phyloP scores from a whole-genome alignment of 371 early-diverging fungal genomes.

The Mortierella sp. region DNA sequence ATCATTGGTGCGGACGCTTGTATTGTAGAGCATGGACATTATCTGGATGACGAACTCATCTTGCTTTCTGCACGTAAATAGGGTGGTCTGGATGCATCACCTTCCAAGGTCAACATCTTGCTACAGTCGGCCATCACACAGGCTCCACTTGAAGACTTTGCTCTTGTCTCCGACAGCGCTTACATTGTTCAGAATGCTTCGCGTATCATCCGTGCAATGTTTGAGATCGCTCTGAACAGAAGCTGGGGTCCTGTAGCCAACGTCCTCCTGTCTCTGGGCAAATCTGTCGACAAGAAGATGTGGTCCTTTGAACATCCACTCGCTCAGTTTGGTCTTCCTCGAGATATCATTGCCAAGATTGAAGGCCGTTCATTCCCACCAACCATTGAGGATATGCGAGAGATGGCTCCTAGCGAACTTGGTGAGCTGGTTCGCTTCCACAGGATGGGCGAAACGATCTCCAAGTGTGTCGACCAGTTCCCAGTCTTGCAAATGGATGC shows the following conservation, averaged over 20 bases:
- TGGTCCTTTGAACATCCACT: too few species aligned
- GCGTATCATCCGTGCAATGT: conserved; percentile 95
- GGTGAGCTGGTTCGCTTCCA: conserved; percentile 92
- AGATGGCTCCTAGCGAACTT: conserved; percentile 90
- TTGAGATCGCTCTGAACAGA: conserved; percentile 93
- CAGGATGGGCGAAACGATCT: conserved; percentile 87
- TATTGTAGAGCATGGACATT: too few species aligned
- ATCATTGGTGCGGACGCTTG: too few species aligned
- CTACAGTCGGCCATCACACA: conserved; percentile 96
- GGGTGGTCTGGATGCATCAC: conserved; percentile 93
- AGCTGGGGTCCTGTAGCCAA: conserved; percentile 96
- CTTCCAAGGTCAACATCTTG: conserved; percentile 95
- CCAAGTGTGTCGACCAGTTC: conserved; percentile 91
- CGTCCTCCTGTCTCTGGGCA: conserved; percentile 88
- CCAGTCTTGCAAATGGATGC: conserved; percentile 91
- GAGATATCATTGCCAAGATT: conserved; percentile 96
- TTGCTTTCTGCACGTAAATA: too few species aligned
- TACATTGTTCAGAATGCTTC: conserved; percentile 96
- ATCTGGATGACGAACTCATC: too few species aligned
- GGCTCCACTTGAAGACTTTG: conserved; percentile 92
- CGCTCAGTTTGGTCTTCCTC: too few species aligned
- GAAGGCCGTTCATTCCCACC: conserved; percentile 78
- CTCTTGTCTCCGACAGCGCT: conserved; percentile 94
- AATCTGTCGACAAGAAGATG: conserved; percentile 91
- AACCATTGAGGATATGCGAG: conserved; percentile 93